phyloP scores from a whole-genome alignment of 148 eudicot genomes.

The Cornus suecica region DNA sequence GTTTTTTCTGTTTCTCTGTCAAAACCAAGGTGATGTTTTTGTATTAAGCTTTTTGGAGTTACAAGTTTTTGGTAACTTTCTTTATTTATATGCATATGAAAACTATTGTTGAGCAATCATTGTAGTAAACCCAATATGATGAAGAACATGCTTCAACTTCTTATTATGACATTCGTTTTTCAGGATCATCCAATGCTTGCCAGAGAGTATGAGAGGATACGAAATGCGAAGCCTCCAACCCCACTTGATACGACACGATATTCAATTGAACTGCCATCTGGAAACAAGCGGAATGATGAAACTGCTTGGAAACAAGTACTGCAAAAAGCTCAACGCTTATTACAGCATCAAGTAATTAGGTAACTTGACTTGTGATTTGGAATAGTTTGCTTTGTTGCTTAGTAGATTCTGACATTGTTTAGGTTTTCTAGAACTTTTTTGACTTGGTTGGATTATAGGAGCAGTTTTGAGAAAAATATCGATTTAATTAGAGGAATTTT shows the following conservation, averaged over 20 bases:
- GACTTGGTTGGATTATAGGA: background rate
- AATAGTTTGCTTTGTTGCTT: background rate
- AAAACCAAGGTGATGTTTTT: background rate
- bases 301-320: constrained; percentile 85
- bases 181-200: constrained; percentile 99
- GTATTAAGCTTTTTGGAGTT: constrained; percentile 3
- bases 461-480: background rate
- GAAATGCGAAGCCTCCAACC: constrained; percentile 86
- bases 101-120: background rate
- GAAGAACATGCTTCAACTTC: constrained; percentile 2
- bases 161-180: constrained; percentile 11
- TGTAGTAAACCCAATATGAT: background rate
- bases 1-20: background rate
- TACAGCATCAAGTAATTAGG: constrained; percentile 95
- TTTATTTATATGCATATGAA: background rate
- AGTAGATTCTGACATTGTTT: background rate
- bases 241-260: constrained; percentile 83
- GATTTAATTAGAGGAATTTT: too few species aligned
- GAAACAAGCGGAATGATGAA: constrained; percentile 82
- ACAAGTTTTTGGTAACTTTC: background rate
- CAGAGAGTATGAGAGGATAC: constrained; percentile 86
- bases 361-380: constrained; percentile 15
- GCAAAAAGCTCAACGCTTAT: constrained; percentile 81
- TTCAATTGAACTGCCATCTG: constrained; percentile 70
- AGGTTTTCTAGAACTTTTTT: background rate